Conservation (phyloP, 805 yeast species). For the Candida incommunis region DNA sequence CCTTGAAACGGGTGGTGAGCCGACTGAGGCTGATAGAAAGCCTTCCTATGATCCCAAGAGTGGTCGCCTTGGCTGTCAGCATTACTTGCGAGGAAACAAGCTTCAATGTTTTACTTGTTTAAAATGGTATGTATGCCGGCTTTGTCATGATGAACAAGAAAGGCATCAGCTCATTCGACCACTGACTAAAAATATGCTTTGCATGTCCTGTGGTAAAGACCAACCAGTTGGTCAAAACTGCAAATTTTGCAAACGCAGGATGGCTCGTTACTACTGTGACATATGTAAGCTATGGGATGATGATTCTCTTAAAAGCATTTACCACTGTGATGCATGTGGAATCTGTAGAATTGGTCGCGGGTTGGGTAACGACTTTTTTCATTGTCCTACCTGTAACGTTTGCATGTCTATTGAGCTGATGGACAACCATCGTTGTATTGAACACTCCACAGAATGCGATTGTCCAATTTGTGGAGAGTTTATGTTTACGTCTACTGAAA, state of each 20-base stretch:
- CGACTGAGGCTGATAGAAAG: conserved; percentile 31
- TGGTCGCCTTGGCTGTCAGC: conserved; percentile 57
- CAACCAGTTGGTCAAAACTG: conserved; percentile 66
- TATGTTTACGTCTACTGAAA: conserved; percentile 66
- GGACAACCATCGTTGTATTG: conserved; percentile 70
- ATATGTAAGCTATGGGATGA: conserved; percentile 74
- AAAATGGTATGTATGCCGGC: conserved; percentile 67
- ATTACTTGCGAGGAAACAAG: conserved; percentile 74
- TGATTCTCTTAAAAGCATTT: conserved; percentile 57
- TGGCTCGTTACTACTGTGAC: conserved; percentile 67
- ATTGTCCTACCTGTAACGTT: conserved; percentile 79
- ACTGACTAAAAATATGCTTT: conserved; percentile 53
- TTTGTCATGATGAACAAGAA: conserved; percentile 65
- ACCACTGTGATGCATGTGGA: conserved; percentile 88
- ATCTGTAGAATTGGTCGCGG: conserved; percentile 87
- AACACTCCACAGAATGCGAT: conserved; percentile 75
- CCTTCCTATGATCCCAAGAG: conserved; percentile 22
- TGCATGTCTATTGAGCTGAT: conserved; percentile 71
- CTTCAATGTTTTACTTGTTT: conserved; percentile 64
- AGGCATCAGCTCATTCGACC: conserved; percentile 45
- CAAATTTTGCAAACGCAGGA: conserved; percentile 44
- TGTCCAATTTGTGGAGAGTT: conserved; percentile 91
- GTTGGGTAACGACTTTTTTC: conserved; percentile 77
- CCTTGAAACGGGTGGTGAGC: conserved; percentile 36
- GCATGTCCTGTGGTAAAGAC: conserved; percentile 67